Base-by-base conservation (phyloP, 106 monocot species). In the Phalaenopsis aphrodite region DNA sequence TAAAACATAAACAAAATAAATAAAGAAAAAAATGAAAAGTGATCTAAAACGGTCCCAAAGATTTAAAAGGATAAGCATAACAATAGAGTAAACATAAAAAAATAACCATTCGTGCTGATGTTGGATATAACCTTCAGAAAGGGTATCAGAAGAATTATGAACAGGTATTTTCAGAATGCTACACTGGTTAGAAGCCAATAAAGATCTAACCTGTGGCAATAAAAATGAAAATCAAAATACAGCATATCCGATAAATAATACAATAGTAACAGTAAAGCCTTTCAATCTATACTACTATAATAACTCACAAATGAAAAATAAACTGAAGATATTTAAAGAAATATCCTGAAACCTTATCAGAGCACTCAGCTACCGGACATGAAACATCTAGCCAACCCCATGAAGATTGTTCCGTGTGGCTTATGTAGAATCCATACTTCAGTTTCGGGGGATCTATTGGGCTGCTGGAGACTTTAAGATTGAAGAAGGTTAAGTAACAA, bases 381-480 rank as follows among this genome's bases (percentile, higher is more conserved):
- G 85, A 75, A 83, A 95, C 83, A 83, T 93, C 85, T 30, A 83
- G 41, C 98, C 98, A 99, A 79, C 77, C 12, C 94, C 93, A 99
- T 55, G 47, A 75, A 64, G 77, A 24, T 48, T 73, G 57, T 71
- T 86, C 89, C 49, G 48, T 45, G 5, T 79, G 36, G 37, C 38
- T 42, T 41, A 24, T 69, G 80, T 76, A 69, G 84, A 23, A 85
- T 79, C 91, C 93, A 82, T 99, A 99, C 77, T 95, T 95, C 55
- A 95, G 80, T 91, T 91, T 82, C 37, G 92, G 98, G 83, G 91
- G 92, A 36, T 94, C 91, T 61, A 95, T 81, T 16, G 88, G 94
- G 85, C 94, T 93, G 84, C 98, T 99, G 14, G 83, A 87, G 16
- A 91, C 98, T 99, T 79, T 38, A 82, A 82, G 86, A 79, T 18